Conservation (phyloP, 345 rosid genomes). For the Acer negundo region DNA sequence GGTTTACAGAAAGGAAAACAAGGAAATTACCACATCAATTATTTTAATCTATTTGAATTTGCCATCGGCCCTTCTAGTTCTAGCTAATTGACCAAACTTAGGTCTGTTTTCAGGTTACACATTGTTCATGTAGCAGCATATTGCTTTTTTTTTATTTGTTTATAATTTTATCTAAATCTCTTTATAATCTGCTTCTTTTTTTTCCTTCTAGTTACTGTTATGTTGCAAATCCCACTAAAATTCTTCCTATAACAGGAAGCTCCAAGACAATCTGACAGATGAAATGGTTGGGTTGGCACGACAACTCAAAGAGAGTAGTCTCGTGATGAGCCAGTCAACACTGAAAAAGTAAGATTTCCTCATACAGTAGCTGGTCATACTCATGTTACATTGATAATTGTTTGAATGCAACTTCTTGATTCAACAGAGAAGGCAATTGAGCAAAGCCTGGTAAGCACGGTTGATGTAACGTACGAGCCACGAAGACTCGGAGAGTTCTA, state of each 20-base stretch:
- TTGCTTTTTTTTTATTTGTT: too few relatives aligned
- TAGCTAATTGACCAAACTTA: too few relatives aligned
- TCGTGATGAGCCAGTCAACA: constrained; percentile 75
- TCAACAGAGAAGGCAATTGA: constrained; percentile 84
- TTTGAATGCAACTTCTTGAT: constrained; percentile 67
- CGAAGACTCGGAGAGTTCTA: constrained; percentile 59
- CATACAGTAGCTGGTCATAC: too few relatives aligned
- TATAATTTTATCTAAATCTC: too few relatives aligned
- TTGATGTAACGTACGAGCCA: constrained; percentile 66
- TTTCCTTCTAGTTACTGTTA: neutral
- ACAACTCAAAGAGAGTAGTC: constrained; percentile 89
- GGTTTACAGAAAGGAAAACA: too few relatives aligned
- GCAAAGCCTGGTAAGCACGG: constrained; percentile 87
- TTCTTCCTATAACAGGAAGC: constrained; percentile 45
- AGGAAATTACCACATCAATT: too few relatives aligned
- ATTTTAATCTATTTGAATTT: too few relatives aligned
- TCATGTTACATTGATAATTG: neutral
- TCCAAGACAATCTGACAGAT: constrained; percentile 85
- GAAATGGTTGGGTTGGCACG: constrained; percentile 93
- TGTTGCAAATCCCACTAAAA: neutral
- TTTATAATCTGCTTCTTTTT: too few relatives aligned
- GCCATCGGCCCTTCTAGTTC: too few relatives aligned
- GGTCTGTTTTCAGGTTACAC: too few relatives aligned
- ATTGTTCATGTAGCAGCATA: too few relatives aligned
- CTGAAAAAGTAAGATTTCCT: constrained; percentile 59